Conservation (phyloP, 306 rosid species). For the Malus sieversii region DNA sequence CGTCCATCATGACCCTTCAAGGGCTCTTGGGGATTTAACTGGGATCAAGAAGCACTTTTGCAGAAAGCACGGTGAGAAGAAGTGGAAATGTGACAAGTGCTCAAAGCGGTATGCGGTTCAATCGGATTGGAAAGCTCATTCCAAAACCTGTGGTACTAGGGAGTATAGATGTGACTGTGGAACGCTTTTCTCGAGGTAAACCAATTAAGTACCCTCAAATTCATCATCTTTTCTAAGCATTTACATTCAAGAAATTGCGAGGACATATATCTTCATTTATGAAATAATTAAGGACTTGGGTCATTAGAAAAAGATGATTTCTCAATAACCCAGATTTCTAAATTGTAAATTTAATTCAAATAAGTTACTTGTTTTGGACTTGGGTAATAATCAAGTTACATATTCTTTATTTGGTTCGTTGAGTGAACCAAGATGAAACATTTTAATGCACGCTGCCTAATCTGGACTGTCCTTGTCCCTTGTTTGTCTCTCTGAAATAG, state of each 20-base stretch:
- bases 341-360: not conserved
- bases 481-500: not conserved
- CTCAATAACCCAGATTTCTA: not conserved
- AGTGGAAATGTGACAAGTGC: conserved; percentile 98
- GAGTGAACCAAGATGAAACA: not conserved
- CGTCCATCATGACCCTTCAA: conserved; percentile 86
- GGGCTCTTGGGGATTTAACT: conserved; percentile 90
- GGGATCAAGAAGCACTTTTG: conserved; percentile 95
- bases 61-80: conserved; percentile 97
- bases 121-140: conserved; percentile 98
- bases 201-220: not conserved
- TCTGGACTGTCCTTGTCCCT: conserved; percentile 7
- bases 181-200: conserved; percentile 96
- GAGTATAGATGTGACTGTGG: conserved; percentile 99
- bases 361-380: not conserved
- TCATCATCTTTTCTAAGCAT: not conserved
- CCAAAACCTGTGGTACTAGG: conserved; percentile 90
- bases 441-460: not conserved
- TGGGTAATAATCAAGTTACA: too few species aligned
- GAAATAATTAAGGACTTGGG: not conserved
- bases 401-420: not conserved
- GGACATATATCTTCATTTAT: not conserved
- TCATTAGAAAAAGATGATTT: not conserved
- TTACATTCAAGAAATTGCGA: not conserved
- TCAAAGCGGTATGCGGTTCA: conserved; percentile 90